Percentiles rank a stretch among this genome's conserved stretches.
phyloP scores from a whole-genome alignment of 345 rosid species.

The Sisymbrium irio region DNA sequence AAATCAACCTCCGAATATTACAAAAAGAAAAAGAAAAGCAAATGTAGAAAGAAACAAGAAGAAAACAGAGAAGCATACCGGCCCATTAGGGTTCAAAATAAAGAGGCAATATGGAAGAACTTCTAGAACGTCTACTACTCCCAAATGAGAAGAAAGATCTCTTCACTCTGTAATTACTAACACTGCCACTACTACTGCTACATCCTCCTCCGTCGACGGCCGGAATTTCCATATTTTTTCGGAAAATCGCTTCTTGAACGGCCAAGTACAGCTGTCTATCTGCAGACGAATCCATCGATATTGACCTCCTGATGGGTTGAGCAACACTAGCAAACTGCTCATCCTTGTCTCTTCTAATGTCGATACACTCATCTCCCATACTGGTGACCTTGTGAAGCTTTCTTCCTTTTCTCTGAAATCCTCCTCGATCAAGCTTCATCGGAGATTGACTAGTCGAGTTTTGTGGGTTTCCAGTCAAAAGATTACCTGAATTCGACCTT shows the following conservation, averaged over 20 bases:
- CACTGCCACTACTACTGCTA: constrained; percentile 25
- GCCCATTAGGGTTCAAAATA: constrained; percentile 48
- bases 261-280: constrained; percentile 60
- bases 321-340: constrained; percentile 50
- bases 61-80: background rate
- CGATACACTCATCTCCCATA: constrained; percentile 89
- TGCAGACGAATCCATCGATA: constrained; percentile 83
- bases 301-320: constrained; percentile 77
- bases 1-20: background rate
- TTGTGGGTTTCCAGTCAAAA: background rate
- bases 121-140: constrained; percentile 63
- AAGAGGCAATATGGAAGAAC: constrained; percentile 62
- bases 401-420: constrained; percentile 35
- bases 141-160: constrained; percentile 77
- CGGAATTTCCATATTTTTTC: constrained; percentile 38
- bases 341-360: constrained; percentile 50
- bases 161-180: constrained; percentile 39
- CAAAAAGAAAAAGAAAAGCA: background rate
- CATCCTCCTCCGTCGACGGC: constrained; percentile 36
- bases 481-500: constrained; percentile 41
- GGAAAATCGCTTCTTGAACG: constrained; percentile 53
- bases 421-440: constrained; percentile 40
- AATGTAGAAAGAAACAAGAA: background rate
- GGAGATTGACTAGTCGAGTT: constrained; percentile 38
- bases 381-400: constrained; percentile 56